Conservation (phyloP, 1,284 basidiomycete species). For the Puccinia novopanici region DNA sequence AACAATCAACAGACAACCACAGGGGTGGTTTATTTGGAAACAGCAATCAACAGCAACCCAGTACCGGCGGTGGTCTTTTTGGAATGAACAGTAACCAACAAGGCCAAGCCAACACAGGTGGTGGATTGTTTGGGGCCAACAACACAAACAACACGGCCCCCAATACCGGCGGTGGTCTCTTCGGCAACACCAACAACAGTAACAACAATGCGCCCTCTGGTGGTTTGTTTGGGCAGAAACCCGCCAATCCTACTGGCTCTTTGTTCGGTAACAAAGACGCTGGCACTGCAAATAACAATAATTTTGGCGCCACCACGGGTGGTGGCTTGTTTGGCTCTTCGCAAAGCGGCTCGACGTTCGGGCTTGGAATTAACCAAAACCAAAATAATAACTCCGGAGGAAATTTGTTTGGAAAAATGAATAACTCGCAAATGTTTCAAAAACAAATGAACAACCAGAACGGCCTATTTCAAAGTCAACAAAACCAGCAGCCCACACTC, state of each 20-base stretch:
- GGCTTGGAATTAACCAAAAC: slow-evolving; percentile 43
- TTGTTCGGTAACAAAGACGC: slow-evolving; percentile 49
- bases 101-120: slow-evolving; percentile 52
- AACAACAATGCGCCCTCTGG: slow-evolving; percentile 57
- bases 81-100: slow-evolving; percentile 53
- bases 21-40: slow-evolving; percentile 42
- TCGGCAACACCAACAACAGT: slow-evolving; percentile 59
- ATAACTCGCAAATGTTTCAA: slow-evolving; percentile 16
- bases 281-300: slow-evolving; percentile 45
- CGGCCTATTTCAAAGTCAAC: slow-evolving; percentile 48
- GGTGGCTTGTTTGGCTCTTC: slow-evolving; percentile 53
- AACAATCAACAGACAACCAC: slow-evolving; percentile 47
- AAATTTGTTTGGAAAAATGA: slow-evolving; percentile 52
- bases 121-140: slow-evolving; percentile 54
- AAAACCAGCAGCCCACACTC: slow-evolving; percentile 61
- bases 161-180: slow-evolving; percentile 53
- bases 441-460: slow-evolving; percentile 35
- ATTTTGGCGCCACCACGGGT: slow-evolving; percentile 59
- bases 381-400: slow-evolving; percentile 45
- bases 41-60: slow-evolving; percentile 50
- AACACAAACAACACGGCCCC: slow-evolving; percentile 53
- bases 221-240: slow-evolving; percentile 62
- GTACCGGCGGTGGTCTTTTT: slow-evolving; percentile 54
- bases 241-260: slow-evolving; percentile 53
- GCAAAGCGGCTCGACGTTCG: slow-evolving; percentile 14